Evolutionary conservation across 2,329 filamentous ascomycete species (phyloP), one percentile per base, ranked within the genome.

Genomic region (Scedosporium aurantiacum): DNA sequence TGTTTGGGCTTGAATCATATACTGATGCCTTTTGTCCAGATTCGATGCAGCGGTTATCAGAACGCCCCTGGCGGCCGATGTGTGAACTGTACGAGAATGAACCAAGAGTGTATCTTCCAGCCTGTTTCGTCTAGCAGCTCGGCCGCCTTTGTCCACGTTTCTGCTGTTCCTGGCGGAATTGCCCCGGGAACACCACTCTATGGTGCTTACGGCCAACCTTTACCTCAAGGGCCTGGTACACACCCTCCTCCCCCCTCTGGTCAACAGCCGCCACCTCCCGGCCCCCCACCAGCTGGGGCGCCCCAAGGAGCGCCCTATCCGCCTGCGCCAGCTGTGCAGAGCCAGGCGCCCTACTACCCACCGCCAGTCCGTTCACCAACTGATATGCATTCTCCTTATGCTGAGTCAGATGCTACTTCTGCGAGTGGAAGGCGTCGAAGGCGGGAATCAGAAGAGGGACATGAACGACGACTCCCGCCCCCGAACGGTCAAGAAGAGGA

Each of bases 21-120:
- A 45, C 50, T n/a, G 16, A 55, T 52, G n/a, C 40, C 16, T 6
- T 10, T 37, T 4, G 23, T 47, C 18, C 63, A 84, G 82, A 85
- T 85, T 64, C 80, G 82, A 43, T 85, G 82, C 73, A 84, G 81
- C 63, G 82, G 82, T 28, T 84, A 84, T 64, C 78, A 82, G 63
- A 83, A 81, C 64, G 81, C 80, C 0, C 79, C 79, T 0, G 82
- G 82, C 21, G 82, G 82, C 10, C 83, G 84, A 65, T 85, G 82
- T 65, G 78, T 81, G 61, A 85, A 84, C 66, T 85, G 82, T 66
- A 80, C 82, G 45, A 81, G 83, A 64, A 83, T 84, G 72, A 82
- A 82, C 57, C 82, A 84, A 65, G 82, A 85, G 63, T 85, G 82
- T 63, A 77, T 84, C 14, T 84, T 85, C 63, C 82, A 84, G 66